Evolutionary conservation across 2,329 filamentous ascomycete genomes (phyloP).

Genomic region (Colletotrichum viniferum): DNA sequence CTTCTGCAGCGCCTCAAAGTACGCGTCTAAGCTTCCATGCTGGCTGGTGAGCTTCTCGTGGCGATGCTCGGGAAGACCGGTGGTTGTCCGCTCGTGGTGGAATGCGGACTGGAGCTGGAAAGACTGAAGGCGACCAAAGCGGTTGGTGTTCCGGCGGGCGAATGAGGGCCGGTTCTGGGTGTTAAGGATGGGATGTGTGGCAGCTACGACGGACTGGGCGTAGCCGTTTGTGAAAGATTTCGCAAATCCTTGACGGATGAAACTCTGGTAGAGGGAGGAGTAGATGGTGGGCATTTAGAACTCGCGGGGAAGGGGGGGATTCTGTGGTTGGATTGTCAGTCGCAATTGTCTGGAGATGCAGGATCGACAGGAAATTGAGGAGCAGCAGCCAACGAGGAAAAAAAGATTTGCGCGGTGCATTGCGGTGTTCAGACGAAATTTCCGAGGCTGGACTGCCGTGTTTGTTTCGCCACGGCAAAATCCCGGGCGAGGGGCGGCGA

Average conservation of each 20-base stretch:
- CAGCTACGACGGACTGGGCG: conserved; percentile 96
- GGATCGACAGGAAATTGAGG: not conserved
- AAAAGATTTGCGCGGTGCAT: conserved; percentile 7
- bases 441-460: not conserved
- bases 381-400: not conserved
- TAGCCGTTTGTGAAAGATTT: conserved; percentile 98
- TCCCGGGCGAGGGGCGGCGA: not conserved
- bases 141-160: conserved; percentile 60
- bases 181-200: conserved; percentile 81
- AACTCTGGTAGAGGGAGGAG: conserved; percentile 72
- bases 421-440: conserved; percentile 3
- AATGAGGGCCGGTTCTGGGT: conserved; percentile 71
- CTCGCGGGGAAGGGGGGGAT: conserved; percentile 64
- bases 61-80: conserved; percentile 61
- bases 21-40: conserved; percentile 80
- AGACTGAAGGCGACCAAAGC: conserved; percentile 57
- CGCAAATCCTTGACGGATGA: conserved; percentile 96
- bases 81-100: conserved; percentile 57
- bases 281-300: conserved; percentile 90
- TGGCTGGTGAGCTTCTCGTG: conserved; percentile 48
- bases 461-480: conserved; percentile 6
- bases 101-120: conserved; percentile 80
- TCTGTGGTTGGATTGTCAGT: conserved; percentile 40
- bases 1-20: conserved; percentile 89
- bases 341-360: conserved; percentile 1